Evolutionary conservation across 495 filamentous ascomycete species (phyloP), one percentile per base, ranked within the genome.

Genomic region (Physcia stellaris): DNA sequence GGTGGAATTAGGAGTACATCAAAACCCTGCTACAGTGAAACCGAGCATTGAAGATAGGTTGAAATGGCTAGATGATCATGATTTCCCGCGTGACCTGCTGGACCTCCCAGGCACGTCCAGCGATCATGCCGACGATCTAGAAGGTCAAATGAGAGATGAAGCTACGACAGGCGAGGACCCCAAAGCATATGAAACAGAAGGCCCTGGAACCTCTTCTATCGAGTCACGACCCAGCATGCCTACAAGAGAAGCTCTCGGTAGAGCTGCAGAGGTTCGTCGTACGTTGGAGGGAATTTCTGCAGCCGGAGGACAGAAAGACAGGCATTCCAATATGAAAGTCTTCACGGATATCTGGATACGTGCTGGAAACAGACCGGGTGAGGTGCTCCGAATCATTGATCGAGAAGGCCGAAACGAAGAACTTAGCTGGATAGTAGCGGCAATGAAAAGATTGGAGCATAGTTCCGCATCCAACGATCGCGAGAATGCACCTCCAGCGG

Each of bases 351-450:
- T 80, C 52, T 56, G 58, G 61, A 61, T 43, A 21, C 62, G 60
- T 20, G 67, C 71, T 1, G 61, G 70, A 26, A 74, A 78, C 10
- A 65, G 80, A 43, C 70, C 68, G 0, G 60, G 71, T 12, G 65
- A 68, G 44, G 71, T 83, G 15, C 45, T 77, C 5, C 56, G 63
- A 28, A 73, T 83, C 10, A 75, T 82, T 33, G 64, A 67, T 19
- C 67, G 76, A 22, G 77, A 80, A 47, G 63, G 67, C 19, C 65
- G 67, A 10, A 60, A 68, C 28, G 69, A 70, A 11, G 67, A 71
- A 33, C 58, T 83, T 29, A 59, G 61, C 24, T 66, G 64, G 64
- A 48, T 68, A 30, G 57, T 68, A 7, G 47, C 54, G 26, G 53
- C 57, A 15, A 56, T 68, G 46, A 56, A 41, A 7, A 56, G 46